These are phyloP conservation scores for Penicillium sp. DNA, from an alignment of 2,329 filamentous ascomycete genomes.

Conservation along the genomic window DNA sequence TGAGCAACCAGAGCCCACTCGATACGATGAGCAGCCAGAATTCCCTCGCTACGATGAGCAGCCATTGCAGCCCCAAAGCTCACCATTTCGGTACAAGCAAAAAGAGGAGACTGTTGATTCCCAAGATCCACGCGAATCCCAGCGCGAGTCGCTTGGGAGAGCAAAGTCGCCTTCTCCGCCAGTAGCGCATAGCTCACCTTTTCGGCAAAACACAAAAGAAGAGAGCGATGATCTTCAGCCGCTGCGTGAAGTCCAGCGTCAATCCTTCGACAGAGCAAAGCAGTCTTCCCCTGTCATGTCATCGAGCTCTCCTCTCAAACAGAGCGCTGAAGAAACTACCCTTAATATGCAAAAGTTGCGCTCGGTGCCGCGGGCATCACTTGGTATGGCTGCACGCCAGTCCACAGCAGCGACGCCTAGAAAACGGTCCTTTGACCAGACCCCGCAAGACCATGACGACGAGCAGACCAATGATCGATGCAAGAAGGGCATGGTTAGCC, in stretches of 20 bases:
- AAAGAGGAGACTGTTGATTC: constrained; percentile 28
- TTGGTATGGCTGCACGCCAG: constrained; percentile 7
- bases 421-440: constrained; percentile 24
- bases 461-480: constrained; percentile 19
- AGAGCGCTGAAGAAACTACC: constrained; percentile 3
- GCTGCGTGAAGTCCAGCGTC: background rate
- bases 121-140: constrained; percentile 14
- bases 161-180: constrained; percentile 34
- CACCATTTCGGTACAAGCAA: constrained; percentile 32
- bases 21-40: background rate
- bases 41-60: constrained; percentile 13
- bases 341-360: constrained; percentile 17
- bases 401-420: constrained; percentile 13
- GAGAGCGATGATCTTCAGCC: constrained; percentile 1
- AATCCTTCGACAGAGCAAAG: constrained; percentile 1
- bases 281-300: constrained; percentile 1
- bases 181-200: constrained; percentile 28
- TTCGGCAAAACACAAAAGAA: constrained; percentile 16
- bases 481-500: constrained; percentile 26
- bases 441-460: constrained; percentile 18
- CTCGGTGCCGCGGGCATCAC: constrained; percentile 11
- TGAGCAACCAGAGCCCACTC: background rate
- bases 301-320: constrained; percentile 2
- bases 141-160: constrained; percentile 4
- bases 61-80: constrained; percentile 26